Percentiles rank a stretch among this genome's conserved stretches.
phyloP scores from a whole-genome alignment of 2,329 filamentous ascomycete genomes.

The Scytalidium sp. region DNA sequence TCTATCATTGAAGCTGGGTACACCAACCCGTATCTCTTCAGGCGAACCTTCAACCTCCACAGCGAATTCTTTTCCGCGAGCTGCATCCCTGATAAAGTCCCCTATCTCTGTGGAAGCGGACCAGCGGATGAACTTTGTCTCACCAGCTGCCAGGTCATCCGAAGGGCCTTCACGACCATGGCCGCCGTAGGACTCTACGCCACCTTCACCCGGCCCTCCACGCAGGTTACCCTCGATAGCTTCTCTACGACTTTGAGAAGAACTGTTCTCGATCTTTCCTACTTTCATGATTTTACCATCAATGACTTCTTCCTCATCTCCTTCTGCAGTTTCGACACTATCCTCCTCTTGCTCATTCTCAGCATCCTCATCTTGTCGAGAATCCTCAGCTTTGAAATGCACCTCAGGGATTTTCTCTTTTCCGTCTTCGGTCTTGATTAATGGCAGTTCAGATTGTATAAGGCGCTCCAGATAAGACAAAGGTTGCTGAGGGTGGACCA shows the following conservation, averaged over 20 bases:
- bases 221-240: constrained; percentile 41
- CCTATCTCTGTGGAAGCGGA: constrained; percentile 85
- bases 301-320: constrained; percentile 46
- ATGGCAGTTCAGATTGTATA: constrained; percentile 79
- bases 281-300: constrained; percentile 39
- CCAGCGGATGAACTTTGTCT: constrained; percentile 76
- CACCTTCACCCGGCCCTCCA: constrained; percentile 49
- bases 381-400: constrained; percentile 77
- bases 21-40: constrained; percentile 69
- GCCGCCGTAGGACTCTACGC: constrained; percentile 69
- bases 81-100: constrained; percentile 90
- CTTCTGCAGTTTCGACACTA: constrained; percentile 26
- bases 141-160: not conserved
- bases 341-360: constrained; percentile 30
- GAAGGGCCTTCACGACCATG: constrained; percentile 54
- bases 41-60: constrained; percentile 74
- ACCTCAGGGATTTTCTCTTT: constrained; percentile 70
- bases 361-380: constrained; percentile 54
- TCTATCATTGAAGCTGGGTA: constrained; percentile 86
- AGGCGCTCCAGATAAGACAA: constrained; percentile 86
- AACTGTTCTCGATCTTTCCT: constrained; percentile 24
- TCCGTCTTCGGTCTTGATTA: constrained; percentile 58
- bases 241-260: constrained; percentile 22
- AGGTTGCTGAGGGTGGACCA: constrained; percentile 87
- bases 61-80: constrained; percentile 78